Evolutionary conservation across 2,329 filamentous ascomycete genomes (phyloP), one percentile per base, ranked within the genome.

Genomic region (Aspergillus unguis): DNA sequence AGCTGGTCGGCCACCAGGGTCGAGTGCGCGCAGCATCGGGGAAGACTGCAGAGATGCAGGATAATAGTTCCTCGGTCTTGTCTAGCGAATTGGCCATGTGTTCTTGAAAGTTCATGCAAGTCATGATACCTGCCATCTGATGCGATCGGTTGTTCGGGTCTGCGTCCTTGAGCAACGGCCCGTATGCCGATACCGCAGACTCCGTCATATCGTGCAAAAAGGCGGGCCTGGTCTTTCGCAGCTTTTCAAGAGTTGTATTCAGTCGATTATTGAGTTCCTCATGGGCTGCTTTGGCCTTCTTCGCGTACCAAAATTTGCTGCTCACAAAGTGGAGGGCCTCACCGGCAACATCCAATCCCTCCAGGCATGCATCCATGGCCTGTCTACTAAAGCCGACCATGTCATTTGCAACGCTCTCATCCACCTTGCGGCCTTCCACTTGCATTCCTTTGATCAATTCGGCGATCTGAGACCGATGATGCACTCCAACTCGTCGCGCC

Each of bases 61-160:
- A 62, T 0, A 80, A 58, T 0, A 79, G 55, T 1, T 3, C 25
- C 26, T 56, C 52, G 1, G 50, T 54, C 4, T 44, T 47, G 5
- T 52, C 36, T 8, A 58, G 44, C 6, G 50, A 45, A 1, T 43
- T 54, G 45, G 5, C 78, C 65, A 10, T 73, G 69, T 59, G 54
- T 27, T 80, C 76, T 48, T 80, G 76, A 6, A 77, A 66, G 3
- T 78, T 73, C 73, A 80, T 77, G 10, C 71, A 70, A 3, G 77
- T 55, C 2, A 78, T 64, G n/a, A 80, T 66, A 0, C 72, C 75
- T 0, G 68, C 63, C 2, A 79, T 52, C 6, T 65, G 60, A 0
- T 65, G 63, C 4, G 65, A 58, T 0, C 63, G 59, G 7, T 60
- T 55, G 3, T 62, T 60, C 0, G 9, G 10, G 25, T 33, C 33